phyloP scores from a whole-genome alignment of 2,329 filamentous ascomycete genomes.

The Diplodia seriata region DNA sequence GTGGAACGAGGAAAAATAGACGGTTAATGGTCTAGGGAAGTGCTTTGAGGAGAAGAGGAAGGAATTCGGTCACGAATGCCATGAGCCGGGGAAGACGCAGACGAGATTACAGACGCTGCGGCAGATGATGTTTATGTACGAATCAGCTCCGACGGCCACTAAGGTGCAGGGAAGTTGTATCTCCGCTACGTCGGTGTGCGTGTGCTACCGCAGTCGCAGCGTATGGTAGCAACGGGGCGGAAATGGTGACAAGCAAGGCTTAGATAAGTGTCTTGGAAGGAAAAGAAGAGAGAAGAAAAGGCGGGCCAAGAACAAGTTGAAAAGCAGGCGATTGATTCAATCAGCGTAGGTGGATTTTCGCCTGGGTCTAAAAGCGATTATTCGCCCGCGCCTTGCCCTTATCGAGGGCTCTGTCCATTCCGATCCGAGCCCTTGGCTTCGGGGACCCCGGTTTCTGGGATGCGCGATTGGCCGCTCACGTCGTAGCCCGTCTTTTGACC shows the following conservation, averaged over 20 bases:
- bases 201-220: conserved; percentile 20
- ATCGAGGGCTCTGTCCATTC: conserved; percentile 8
- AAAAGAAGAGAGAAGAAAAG: not conserved
- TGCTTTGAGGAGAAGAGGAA: conserved; percentile 46
- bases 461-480: conserved; percentile 7
- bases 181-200: conserved; percentile 19
- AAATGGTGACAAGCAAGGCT: not conserved
- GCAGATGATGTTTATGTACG: conserved; percentile 13
- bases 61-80: conserved; percentile 45
- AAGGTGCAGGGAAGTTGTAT: conserved; percentile 20
- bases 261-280: not conserved
- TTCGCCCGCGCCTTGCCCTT: conserved; percentile 18
- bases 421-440: conserved; percentile 20
- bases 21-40: conserved; percentile 37
- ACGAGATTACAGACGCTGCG: not conserved
- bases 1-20: not conserved
- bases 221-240: not conserved
- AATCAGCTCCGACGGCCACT: not conserved
- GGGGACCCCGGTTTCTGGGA: conserved; percentile 19
- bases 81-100: conserved; percentile 37
- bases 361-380: conserved; percentile 17
- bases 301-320: conserved; percentile 7
- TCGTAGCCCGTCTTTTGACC: conserved; percentile 12
- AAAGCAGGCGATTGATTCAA: conserved; percentile 6
- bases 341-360: conserved; percentile 2